A percentile compares a stretch with the other conserved stretches of the same genome.
Evolutionary conservation across 2,329 filamentous ascomycete genomes (phyloP).

Genomic region (Rhytidhysteron rufulum): DNA sequence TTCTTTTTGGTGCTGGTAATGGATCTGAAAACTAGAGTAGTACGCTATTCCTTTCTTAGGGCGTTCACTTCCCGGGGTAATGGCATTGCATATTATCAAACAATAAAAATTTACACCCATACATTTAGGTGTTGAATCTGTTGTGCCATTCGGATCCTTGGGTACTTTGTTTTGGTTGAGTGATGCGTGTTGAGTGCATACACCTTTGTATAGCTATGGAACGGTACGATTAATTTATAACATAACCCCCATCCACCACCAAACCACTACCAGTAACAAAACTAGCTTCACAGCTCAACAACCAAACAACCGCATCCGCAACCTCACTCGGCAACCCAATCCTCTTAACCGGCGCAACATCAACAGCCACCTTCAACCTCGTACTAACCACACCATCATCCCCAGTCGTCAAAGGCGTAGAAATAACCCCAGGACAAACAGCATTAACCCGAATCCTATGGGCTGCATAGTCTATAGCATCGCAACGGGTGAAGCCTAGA

Average conservation of each 20-base stretch:
- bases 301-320: conserved; percentile 47
- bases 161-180: too few species aligned
- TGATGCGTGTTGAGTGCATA: too few species aligned
- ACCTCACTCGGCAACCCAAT: conserved; percentile 48
- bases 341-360: conserved; percentile 43
- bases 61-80: too few species aligned
- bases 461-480: conserved; percentile 52
- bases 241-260: conserved; percentile 40
- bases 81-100: too few species aligned
- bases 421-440: conserved; percentile 49
- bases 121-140: too few species aligned
- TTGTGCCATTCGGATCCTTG: too few species aligned
- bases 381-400: conserved; percentile 16
- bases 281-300: conserved; percentile 50
- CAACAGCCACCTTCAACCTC: conserved; percentile 29
- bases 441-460: conserved; percentile 52
- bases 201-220: too few species aligned
- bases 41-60: too few species aligned
- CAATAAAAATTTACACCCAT: too few species aligned
- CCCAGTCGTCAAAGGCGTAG: conserved; percentile 26
- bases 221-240: conserved; percentile 1
- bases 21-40: too few species aligned
- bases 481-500: conserved; percentile 51
- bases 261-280: conserved; percentile 47
- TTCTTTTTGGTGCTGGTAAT: too few species aligned